Evolutionary conservation across 257 asterid genomes (phyloP).

Genomic region (Ocimum tenuiflorum): DNA sequence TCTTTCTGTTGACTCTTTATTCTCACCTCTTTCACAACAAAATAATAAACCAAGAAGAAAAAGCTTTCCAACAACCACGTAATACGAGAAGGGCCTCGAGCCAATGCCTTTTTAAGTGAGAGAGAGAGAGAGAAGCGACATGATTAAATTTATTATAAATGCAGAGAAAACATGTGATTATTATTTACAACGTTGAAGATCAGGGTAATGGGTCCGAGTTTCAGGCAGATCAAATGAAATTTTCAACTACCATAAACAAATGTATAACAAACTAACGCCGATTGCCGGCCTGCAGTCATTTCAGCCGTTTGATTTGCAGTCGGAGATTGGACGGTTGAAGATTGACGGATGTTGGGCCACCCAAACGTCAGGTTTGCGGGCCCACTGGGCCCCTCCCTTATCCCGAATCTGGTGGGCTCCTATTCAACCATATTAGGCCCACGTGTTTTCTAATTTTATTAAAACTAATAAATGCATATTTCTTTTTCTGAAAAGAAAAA

Average conservation of each 20-base stretch:
- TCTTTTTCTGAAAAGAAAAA: too few relatives aligned
- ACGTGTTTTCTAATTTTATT: background rate
- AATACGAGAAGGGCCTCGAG: conserved; percentile 18
- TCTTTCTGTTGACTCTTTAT: conserved; percentile 21
- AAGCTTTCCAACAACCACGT: conserved; percentile 16
- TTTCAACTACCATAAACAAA: background rate
- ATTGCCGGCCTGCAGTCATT: too few relatives aligned
- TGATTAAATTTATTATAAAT: background rate
- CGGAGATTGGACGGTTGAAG: conserved; percentile 16
- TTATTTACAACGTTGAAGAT: conserved; percentile 13
- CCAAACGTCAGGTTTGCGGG: conserved; percentile 8
- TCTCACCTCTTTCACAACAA: conserved; percentile 10
- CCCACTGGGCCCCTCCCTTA: conserved; percentile 27
- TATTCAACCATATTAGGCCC: background rate
- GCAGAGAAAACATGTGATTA: background rate
- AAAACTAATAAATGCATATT: background rate
- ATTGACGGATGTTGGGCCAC: conserved; percentile 24
- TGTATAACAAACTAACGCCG: too few relatives aligned
- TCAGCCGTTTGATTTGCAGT: conserved; percentile 27
- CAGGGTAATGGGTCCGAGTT: conserved; percentile 20
- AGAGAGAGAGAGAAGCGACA: background rate
- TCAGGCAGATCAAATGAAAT: background rate
- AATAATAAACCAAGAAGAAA: conserved; percentile 17
- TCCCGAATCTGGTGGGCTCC: background rate
- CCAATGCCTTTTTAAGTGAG: conserved; percentile 11